Evolutionary conservation across 352 stramenopile genomes (phyloP).

Genomic region (Pythium vanterpoolii): DNA sequence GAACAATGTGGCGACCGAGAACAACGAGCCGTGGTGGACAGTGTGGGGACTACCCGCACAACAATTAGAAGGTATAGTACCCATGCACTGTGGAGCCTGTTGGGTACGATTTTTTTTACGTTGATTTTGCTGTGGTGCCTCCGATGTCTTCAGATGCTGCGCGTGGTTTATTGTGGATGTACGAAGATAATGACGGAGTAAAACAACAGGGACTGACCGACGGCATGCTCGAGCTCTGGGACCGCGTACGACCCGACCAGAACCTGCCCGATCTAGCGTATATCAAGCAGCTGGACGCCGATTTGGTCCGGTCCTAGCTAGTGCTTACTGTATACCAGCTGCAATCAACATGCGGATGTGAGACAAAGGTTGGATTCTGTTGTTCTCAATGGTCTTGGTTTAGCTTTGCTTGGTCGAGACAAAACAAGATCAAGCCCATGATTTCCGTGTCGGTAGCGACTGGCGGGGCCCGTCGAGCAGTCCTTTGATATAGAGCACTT

Average conservation of each 20-base stretch:
- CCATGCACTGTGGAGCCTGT: not conserved
- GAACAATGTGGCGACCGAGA: slow-evolving; percentile 57
- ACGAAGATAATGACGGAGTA: slow-evolving; percentile 39
- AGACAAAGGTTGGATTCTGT: slow-evolving; percentile 5
- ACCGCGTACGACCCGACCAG: slow-evolving; percentile 41
- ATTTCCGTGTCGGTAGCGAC: slow-evolving; percentile 4
- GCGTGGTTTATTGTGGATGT: slow-evolving; percentile 62
- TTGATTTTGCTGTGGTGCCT: not conserved
- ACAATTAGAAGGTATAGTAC: slow-evolving; percentile 42
- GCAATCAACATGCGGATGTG: not conserved
- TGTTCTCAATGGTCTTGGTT: not conserved
- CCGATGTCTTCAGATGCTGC: slow-evolving; percentile 36
- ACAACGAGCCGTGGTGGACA: slow-evolving; percentile 69
- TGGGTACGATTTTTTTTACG: not conserved
- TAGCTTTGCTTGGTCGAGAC: not conserved
- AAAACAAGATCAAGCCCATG: slow-evolving; percentile 2
- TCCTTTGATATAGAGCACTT: slow-evolving; percentile 79
- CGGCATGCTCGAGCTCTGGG: slow-evolving; percentile 53
- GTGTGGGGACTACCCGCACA: slow-evolving; percentile 42
- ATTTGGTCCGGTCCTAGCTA: slow-evolving; percentile 19
- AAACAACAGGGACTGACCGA: slow-evolving; percentile 34
- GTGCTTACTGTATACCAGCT: slow-evolving; percentile 42
- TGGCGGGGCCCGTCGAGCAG: slow-evolving; percentile 55
- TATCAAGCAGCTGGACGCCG: slow-evolving; percentile 52
- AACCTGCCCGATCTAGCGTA: slow-evolving; percentile 63